These are phyloP conservation scores for Aspergillus transmontanensis DNA, from an alignment of 2,329 filamentous ascomycete genomes.

Conservation along the genomic window DNA sequence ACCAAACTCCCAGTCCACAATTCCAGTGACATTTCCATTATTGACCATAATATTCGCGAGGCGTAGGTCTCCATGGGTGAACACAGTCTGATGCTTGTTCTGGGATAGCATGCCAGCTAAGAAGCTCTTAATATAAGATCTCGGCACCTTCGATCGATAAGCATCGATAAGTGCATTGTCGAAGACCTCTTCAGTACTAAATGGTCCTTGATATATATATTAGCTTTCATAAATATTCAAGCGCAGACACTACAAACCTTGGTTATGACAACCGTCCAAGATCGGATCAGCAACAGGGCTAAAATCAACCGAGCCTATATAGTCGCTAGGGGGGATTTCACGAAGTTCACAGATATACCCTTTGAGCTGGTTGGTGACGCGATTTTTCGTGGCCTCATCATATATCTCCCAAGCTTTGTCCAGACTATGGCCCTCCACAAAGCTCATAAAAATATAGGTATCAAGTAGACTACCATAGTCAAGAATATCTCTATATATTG, in stretches of 20 bases:
- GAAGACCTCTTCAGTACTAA: slow-evolving; percentile 27
- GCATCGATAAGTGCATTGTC: slow-evolving; percentile 27
- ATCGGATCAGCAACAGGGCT: slow-evolving; percentile 19
- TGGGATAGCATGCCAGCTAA: slow-evolving; percentile 17
- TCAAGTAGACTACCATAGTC: slow-evolving; percentile 21
- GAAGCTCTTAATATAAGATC: slow-evolving; percentile 20
- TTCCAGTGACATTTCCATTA: slow-evolving; percentile 23
- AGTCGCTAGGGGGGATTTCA: slow-evolving; percentile 8
- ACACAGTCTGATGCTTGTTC: slow-evolving; percentile 24
- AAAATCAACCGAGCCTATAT: slow-evolving; percentile 20
- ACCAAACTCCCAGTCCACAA: slow-evolving; percentile 45
- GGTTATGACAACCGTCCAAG: slow-evolving; percentile 6
- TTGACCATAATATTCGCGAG: slow-evolving; percentile 33
- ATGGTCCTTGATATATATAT: slow-evolving; percentile 20
- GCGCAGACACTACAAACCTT: slow-evolving; percentile 9
- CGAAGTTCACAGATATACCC: slow-evolving; percentile 17
- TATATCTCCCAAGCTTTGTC: slow-evolving; percentile 17
- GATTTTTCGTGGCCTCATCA: slow-evolving; percentile 6
- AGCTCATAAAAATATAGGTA: slow-evolving; percentile 26
- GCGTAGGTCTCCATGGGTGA: neutral
- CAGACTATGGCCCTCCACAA: slow-evolving; percentile 16
- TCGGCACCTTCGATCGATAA: slow-evolving; percentile 18
- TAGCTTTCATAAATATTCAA: slow-evolving; percentile 1
- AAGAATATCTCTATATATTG: slow-evolving; percentile 16
- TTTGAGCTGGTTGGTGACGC: slow-evolving; percentile 14